Evolutionary conservation across 495 filamentous ascomycete genomes (phyloP).

Genomic region (Hyaloscypha finlandica): DNA sequence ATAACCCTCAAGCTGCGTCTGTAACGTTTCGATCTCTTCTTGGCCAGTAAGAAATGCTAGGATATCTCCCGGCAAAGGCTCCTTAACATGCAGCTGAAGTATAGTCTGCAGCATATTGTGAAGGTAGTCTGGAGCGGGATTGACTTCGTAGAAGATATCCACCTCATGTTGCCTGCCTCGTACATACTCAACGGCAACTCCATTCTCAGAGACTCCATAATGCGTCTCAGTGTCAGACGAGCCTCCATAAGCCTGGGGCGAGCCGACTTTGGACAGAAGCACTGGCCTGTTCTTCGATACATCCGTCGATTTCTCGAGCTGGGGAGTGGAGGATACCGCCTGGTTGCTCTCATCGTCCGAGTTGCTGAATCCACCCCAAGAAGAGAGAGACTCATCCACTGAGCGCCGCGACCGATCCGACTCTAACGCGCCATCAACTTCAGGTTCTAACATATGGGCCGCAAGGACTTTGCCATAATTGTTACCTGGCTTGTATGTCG

Average conservation of each 20-base stretch:
- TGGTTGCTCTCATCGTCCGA: constrained; percentile 6
- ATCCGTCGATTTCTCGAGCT: too few relatives aligned
- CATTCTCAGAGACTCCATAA: constrained; percentile 35
- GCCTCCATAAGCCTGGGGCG: background rate
- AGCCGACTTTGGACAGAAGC: background rate
- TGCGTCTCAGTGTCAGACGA: constrained; percentile 1
- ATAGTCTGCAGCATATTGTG: constrained; percentile 79
- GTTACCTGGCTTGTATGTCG: constrained; percentile 28
- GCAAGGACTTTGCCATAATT: constrained; percentile 26
- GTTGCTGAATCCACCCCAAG: constrained; percentile 25
- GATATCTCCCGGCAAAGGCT: constrained; percentile 91
- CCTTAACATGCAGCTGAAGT: constrained; percentile 85
- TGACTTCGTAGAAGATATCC: constrained; percentile 71
- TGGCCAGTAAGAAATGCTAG: constrained; percentile 93
- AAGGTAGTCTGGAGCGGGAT: constrained; percentile 80
- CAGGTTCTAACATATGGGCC: constrained; percentile 15
- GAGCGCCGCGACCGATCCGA: constrained; percentile 8
- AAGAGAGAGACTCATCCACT: constrained; percentile 14
- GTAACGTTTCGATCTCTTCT: constrained; percentile 83
- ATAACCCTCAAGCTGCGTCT: constrained; percentile 79
- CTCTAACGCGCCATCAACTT: constrained; percentile 10
- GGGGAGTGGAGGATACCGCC: background rate
- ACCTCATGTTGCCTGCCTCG: constrained; percentile 90
- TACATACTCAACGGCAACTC: constrained; percentile 64
- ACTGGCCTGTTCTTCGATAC: background rate